Evolutionary conservation across 1,139 yeast species (phyloP).

Genomic region (Suhomyces atakaporum): DNA sequence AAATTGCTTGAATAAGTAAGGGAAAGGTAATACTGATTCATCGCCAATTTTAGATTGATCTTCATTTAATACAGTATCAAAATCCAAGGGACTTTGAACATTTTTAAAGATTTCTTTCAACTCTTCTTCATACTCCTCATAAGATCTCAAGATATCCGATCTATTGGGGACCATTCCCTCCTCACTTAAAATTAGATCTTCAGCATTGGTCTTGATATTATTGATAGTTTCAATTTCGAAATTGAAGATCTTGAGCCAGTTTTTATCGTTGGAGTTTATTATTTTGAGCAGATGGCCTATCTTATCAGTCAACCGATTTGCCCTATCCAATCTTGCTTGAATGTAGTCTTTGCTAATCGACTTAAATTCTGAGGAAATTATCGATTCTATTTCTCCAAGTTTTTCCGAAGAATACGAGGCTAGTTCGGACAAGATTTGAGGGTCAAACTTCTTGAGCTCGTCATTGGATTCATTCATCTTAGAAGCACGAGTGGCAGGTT

Average conservation of each 20-base stretch:
- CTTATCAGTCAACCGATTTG: constrained; percentile 30
- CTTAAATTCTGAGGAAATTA: constrained; percentile 35
- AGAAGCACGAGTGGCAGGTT: neutral
- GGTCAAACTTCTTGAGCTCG: neutral
- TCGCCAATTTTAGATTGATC: constrained; percentile 11
- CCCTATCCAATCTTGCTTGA: constrained; percentile 33
- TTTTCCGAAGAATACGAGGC: constrained; percentile 31
- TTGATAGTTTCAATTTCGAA: constrained; percentile 40
- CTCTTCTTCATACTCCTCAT: constrained; percentile 35
- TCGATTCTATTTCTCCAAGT: constrained; percentile 30
- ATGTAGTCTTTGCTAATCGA: constrained; percentile 32
- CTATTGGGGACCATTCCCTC: constrained; percentile 19
- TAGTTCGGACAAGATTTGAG: constrained; percentile 10
- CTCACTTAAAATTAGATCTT: constrained; percentile 27
- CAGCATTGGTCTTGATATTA: constrained; percentile 36
- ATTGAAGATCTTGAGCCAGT: constrained; percentile 37
- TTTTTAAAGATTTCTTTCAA: constrained; percentile 29
- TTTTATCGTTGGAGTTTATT: constrained; percentile 32
- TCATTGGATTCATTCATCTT: constrained; percentile 3
- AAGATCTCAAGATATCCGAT: constrained; percentile 22
- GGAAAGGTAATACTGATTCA: constrained; percentile 29
- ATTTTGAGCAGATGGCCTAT: constrained; percentile 31
- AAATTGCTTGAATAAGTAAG: constrained; percentile 29
- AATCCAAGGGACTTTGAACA: constrained; percentile 37
- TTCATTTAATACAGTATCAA: constrained; percentile 28